phyloP scores from a whole-genome alignment of 306 rosid species.

The Datisca glomerata region DNA sequence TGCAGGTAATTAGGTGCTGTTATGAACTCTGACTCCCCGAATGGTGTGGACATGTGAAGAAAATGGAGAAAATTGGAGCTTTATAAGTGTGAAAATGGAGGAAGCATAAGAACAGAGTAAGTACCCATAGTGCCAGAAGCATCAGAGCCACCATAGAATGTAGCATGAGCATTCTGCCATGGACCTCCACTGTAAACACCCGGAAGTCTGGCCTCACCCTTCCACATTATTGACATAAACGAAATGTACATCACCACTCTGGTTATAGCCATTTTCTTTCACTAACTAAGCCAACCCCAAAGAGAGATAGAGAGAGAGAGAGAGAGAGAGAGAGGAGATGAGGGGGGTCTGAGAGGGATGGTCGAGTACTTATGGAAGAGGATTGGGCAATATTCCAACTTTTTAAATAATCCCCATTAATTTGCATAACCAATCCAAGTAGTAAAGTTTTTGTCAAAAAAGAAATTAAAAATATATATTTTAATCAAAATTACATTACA shows the following conservation, averaged over 20 bases:
- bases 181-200: constrained; percentile 58
- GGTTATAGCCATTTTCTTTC: constrained; percentile 21
- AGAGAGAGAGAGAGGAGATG: constrained; percentile 13
- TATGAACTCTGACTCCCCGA: too few species aligned
- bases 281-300: background rate
- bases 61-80: too few species aligned
- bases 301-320: background rate
- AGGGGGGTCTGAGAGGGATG: constrained; percentile 4
- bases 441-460: too few species aligned
- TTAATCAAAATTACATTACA: too few species aligned
- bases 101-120: background rate
- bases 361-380: constrained; percentile 72
- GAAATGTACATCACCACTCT: constrained; percentile 8
- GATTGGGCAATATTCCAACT: too few species aligned
- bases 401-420: too few species aligned
- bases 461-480: too few species aligned
- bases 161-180: constrained; percentile 86
- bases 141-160: constrained; percentile 91
- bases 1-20: too few species aligned
- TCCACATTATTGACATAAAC: constrained; percentile 29
- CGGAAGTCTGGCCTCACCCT: constrained; percentile 56
- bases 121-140: constrained; percentile 99
- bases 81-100: background rate
- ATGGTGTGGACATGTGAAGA: too few species aligned
- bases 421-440: too few species aligned